A percentile compares a stretch with the other conserved stretches of the same genome.
phyloP scores from a whole-genome alignment of 192 early-diverging fungal genomes.

The Coemansia sp. region DNA sequence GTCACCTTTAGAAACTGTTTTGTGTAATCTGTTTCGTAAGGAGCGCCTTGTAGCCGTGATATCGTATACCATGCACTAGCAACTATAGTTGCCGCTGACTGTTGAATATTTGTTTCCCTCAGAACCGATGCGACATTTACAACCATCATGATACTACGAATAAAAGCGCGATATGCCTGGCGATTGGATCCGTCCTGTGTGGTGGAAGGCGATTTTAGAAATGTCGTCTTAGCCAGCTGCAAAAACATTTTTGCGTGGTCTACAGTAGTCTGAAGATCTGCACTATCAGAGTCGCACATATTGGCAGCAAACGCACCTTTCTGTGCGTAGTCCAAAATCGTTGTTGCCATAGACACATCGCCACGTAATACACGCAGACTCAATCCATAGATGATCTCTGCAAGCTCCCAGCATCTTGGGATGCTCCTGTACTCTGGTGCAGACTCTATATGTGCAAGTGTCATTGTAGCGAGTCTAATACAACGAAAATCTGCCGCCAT shows the following conservation, averaged over 20 bases:
- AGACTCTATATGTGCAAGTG: conserved; percentile 38
- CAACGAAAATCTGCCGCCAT: conserved; percentile 12
- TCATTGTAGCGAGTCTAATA: conserved; percentile 15
- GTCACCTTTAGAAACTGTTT: conserved; percentile 28
- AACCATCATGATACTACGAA: conserved; percentile 26
- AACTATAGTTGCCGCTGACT: neutral
- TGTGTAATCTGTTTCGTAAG: neutral
- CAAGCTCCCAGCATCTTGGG: conserved; percentile 29
- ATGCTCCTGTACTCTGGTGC: neutral
- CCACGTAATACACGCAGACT: neutral
- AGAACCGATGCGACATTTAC: conserved; percentile 27
- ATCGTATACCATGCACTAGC: neutral
- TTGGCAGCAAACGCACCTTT: neutral
- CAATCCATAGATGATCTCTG: conserved; percentile 5
- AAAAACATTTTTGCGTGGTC: neutral
- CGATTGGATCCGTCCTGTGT: neutral
- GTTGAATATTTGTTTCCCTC: neutral
- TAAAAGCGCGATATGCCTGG: conserved; percentile 12
- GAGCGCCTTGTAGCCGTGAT: neutral
- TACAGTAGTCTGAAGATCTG: neutral
- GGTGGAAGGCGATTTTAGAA: neutral
- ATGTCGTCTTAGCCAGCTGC: neutral
- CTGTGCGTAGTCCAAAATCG: conserved; percentile 9
- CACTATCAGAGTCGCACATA: neutral
- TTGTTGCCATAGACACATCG: neutral